Evolutionary conservation across 2,329 filamentous ascomycete species (phyloP).

Genomic region (Phyllosticta capitalensis): DNA sequence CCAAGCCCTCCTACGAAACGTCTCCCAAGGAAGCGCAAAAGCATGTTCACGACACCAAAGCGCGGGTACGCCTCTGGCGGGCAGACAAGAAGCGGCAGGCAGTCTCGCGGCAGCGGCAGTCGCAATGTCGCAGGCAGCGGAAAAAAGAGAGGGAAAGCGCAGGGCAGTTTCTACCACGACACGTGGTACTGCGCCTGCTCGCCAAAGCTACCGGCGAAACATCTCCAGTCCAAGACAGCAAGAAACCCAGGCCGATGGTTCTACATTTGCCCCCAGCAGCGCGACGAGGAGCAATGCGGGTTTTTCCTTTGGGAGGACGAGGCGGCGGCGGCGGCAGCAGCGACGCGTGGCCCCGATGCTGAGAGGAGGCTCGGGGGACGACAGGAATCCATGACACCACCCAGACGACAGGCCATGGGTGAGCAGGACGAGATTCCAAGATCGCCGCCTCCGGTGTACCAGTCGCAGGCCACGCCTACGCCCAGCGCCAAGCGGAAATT

Average conservation of each 20-base stretch:
- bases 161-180: conserved; percentile 13
- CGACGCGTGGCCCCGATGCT: conserved; percentile 30
- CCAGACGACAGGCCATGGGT: background rate
- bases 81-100: background rate
- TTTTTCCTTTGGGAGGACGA: conserved; percentile 53
- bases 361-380: background rate
- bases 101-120: background rate
- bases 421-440: background rate
- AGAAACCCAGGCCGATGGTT: conserved; percentile 49
- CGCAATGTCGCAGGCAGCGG: background rate
- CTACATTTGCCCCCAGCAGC: conserved; percentile 47
- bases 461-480: background rate
- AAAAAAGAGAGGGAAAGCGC: background rate
- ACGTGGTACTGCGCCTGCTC: conserved; percentile 45
- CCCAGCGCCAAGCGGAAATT: conserved; percentile 6
- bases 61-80: background rate
- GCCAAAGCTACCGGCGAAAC: conserved; percentile 43
- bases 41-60: background rate
- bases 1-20: background rate
- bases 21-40: background rate
- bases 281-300: conserved; percentile 38
- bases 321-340: conserved; percentile 33
- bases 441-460: background rate
- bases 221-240: conserved; percentile 49
- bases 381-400: background rate